Base-by-base conservation (phyloP, 2,329 filamentous ascomycete genomes). In the Cordyceps militaris region DNA sequence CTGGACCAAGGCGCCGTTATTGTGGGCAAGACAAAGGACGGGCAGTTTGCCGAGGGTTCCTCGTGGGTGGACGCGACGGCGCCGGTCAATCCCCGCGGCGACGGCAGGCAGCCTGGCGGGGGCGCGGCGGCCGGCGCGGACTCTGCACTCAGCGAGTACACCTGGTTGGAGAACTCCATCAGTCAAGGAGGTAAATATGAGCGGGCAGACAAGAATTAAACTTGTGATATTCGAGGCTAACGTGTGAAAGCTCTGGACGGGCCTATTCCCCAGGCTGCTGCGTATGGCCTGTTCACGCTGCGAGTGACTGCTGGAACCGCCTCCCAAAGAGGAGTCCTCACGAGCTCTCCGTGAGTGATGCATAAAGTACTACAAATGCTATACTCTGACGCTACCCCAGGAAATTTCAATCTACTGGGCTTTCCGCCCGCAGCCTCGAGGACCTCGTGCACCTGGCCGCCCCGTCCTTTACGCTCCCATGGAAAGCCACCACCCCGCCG, bases 1-100 rank as follows among this genome's bases (percentile, higher is more conserved):
- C 74, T 87, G 3, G 77, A 84, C 55, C 76, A 81, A 2, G 86
- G 86, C 0, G 85, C 82, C 0, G 68, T 81, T 9, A 65, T 82
- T 11, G 70, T 83, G 0, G 79, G 80, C 3, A 82, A 81, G 68
- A 78, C 77, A 23, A 81, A 79, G 61, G 74, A 74, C 2, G 71
- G 75, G 1, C 77, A 79, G 60, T 75, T 82, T 51, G 74, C 74
- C 13, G 65, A 71, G 5, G 69, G 69, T 6, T 57, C 59, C 47
- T 79, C 84, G 56, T 75, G 73, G 72, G 58, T 71, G 1, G 74
- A 76, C 23, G 64, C 63, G 5, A 64, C 67, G 16, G 70, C 71
- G n/a, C 76, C 76, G 0, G 74, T 74, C 66, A 78, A 72, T 52
- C 72, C 76, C 3, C 67, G 76, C 36, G 79, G 73, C 0, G 80